These are phyloP conservation scores for Hirschfeldia incana DNA, from an alignment of 345 rosid species.

Conservation along the genomic window DNA sequence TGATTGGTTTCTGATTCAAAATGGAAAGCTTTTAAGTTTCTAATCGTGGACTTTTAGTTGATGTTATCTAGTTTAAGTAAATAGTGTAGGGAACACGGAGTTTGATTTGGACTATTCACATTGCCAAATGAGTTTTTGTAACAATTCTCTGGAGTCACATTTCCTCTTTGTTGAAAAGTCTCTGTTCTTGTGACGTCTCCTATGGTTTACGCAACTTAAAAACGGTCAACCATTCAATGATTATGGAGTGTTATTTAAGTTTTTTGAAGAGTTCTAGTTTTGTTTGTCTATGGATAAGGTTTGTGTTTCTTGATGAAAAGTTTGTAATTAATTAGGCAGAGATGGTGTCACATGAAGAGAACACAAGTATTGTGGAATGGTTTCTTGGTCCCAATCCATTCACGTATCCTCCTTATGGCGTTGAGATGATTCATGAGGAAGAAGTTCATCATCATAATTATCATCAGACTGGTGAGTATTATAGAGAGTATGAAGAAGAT, in stretches of 20 bases:
- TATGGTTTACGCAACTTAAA: not conserved
- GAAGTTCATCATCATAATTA: conserved; percentile 23
- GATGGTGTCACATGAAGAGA: conserved; percentile 43
- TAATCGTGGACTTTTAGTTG: not conserved
- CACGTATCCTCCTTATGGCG: conserved; percentile 52
- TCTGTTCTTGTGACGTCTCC: not conserved
- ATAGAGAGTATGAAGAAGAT: conserved; percentile 50
- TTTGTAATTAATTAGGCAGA: not conserved
- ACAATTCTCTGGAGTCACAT: not conserved
- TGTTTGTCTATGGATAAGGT: conserved; percentile 22
- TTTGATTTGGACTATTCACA: not conserved
- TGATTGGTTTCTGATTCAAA: not conserved
- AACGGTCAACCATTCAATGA: not conserved
- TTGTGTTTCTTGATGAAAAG: conserved; percentile 4
- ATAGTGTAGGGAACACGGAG: not conserved
- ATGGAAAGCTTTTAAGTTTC: conserved; percentile 2
- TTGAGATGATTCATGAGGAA: conserved; percentile 45
- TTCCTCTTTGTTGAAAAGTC: not conserved
- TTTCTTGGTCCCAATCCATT: conserved; percentile 58
- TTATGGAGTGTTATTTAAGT: not conserved
- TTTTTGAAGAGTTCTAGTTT: not conserved
- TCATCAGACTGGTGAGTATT: conserved; percentile 42
- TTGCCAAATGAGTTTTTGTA: not conserved
- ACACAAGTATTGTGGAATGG: conserved; percentile 55
- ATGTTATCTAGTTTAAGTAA: not conserved